Conservation (phyloP, 2,329 filamentous ascomycete genomes). For the Ophiostoma quercus region DNA sequence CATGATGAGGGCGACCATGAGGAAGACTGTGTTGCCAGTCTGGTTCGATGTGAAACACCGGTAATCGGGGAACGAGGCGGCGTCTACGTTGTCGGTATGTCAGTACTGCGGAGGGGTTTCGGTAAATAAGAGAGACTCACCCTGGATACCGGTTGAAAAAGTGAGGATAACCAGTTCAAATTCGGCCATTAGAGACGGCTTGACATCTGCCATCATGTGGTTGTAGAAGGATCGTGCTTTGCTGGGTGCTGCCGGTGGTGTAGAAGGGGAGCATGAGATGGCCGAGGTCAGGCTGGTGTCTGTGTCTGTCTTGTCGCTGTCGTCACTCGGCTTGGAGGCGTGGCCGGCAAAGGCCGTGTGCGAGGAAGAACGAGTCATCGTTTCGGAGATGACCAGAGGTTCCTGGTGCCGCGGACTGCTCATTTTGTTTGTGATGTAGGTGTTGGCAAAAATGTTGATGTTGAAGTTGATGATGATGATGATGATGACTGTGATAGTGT, state of each 20-base stretch:
- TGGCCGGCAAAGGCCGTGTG: background rate
- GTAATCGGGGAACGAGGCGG: slow-evolving; percentile 56
- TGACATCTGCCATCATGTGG: slow-evolving; percentile 34
- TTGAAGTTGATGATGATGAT: background rate
- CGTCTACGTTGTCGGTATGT: slow-evolving; percentile 30
- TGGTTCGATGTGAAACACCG: slow-evolving; percentile 61
- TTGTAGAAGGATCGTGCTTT: slow-evolving; percentile 26
- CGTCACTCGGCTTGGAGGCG: background rate
- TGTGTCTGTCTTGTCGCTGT: background rate
- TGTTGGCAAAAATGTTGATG: background rate
- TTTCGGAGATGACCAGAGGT: background rate
- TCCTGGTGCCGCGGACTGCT: background rate
- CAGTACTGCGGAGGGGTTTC: background rate
- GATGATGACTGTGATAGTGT: background rate
- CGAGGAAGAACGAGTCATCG: background rate
- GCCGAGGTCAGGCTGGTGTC: background rate
- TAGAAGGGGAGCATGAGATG: background rate
- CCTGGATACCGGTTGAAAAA: slow-evolving; percentile 49
- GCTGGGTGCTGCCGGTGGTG: background rate
- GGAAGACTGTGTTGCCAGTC: slow-evolving; percentile 60
- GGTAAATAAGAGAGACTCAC: slow-evolving; percentile 28
- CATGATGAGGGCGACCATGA: slow-evolving; percentile 48
- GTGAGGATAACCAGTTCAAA: slow-evolving; percentile 44
- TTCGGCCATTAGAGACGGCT: slow-evolving; percentile 41
- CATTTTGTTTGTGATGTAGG: background rate